Evolutionary conservation across 345 rosid species (phyloP), one percentile per base, ranked within the genome.

Genomic region (Arabis hirsuta): DNA sequence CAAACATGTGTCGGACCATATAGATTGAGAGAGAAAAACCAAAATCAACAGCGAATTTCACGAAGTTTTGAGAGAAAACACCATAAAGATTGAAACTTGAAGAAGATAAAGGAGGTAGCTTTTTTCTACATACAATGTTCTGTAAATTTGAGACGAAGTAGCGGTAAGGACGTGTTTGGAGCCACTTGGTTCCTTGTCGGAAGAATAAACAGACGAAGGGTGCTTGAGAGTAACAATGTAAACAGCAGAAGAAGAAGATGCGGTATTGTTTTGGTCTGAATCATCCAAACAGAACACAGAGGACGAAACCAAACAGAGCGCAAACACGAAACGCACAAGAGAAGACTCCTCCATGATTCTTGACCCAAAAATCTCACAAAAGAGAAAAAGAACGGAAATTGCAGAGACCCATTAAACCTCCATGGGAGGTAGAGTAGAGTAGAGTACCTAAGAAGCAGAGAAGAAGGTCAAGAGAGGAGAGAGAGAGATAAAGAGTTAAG

Each of bases 151-250:
- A 53, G 68, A 75, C 32, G 73, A 62, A 69, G 81, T 73, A 71
- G 81, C 70, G 39, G 84, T n/a, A 60, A 70, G 79, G 59, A 52
- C 51, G 63, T 66, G 79, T 55, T 58, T 73, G 66, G 76, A 81
- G 11, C 60, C 76, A 72, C 38, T 43, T 2, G 81, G 47, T 53
- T 78, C 74, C 34, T 39, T 74, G 58, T 58, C 58, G 38, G 70
- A 72, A 63, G 41, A 50, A 78, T 81, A 86, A 81, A 78, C 79
- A 55, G 81, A 76, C 43, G 91, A 82, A 75, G 84, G 76, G 76
- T 82, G 85, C 76, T 85, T 89, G 12, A 91, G 89, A 22, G 89
- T 87, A 41, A 91, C 90, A 77, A 91, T 91, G 78, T 87, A 91
- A 55, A 91, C 89, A 78, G 88, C 85, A 16, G 96, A 42, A 73